Evolutionary conservation across 495 filamentous ascomycete species (phyloP).

Genomic region (Penicillium psychrofluorescens): DNA sequence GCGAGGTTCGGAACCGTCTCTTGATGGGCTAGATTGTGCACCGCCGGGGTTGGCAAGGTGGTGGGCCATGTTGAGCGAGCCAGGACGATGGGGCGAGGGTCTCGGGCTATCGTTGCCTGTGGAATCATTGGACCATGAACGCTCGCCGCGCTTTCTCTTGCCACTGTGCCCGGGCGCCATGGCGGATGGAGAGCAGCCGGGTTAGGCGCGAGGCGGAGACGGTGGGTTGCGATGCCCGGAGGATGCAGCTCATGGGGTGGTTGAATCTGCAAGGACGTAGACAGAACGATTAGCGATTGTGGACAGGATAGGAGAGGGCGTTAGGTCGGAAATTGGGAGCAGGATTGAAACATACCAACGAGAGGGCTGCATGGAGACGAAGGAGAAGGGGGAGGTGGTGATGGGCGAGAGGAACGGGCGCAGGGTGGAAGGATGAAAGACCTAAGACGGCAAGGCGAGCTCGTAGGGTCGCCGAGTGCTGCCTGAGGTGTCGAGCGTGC

Average conservation of each 20-base stretch:
- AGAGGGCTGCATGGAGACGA: constrained; percentile 1
- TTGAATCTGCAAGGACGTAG: constrained; percentile 12
- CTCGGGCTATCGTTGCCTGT: constrained; percentile 41
- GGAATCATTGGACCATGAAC: constrained; percentile 44
- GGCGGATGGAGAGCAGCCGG: constrained; percentile 13
- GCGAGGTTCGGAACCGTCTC: constrained; percentile 38
- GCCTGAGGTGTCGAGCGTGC: too few species aligned
- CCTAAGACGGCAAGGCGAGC: background rate
- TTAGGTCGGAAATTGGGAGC: background rate
- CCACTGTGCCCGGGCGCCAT: constrained; percentile 48
- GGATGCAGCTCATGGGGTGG: constrained; percentile 33
- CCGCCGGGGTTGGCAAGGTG: constrained; percentile 24
- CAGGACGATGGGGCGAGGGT: constrained; percentile 60
- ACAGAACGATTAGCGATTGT: constrained; percentile 9
- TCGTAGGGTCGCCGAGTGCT: too few species aligned
- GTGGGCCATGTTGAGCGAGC: constrained; percentile 52
- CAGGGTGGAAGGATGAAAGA: constrained; percentile 12
- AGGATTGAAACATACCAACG: constrained; percentile 10
- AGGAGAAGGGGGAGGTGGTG: background rate
- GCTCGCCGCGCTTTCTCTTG: constrained; percentile 54
- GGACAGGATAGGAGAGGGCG: background rate
- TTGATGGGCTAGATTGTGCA: constrained; percentile 24
- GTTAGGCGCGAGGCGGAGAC: constrained; percentile 21
- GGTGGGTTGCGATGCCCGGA: constrained; percentile 19
- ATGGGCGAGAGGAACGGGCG: constrained; percentile 1